phyloP scores from a whole-genome alignment of 441 rosid genomes.

The Adansonia rubrostipa region DNA sequence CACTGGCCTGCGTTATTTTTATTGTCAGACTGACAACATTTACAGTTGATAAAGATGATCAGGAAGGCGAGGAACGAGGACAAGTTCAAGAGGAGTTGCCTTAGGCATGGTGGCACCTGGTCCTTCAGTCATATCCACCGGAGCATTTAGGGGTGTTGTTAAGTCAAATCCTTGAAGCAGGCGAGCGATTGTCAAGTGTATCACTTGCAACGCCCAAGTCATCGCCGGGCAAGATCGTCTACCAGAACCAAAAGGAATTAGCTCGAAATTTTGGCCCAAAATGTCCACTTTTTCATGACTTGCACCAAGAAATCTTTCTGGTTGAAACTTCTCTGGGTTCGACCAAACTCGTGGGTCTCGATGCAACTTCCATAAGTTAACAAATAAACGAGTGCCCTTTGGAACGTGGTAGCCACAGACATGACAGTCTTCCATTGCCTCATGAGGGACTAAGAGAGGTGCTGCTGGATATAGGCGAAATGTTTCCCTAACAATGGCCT shows the following conservation, averaged over 20 bases:
- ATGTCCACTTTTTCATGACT: constrained; percentile 31
- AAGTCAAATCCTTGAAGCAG: constrained; percentile 50
- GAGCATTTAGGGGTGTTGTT: constrained; percentile 2
- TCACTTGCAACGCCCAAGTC: constrained; percentile 35
- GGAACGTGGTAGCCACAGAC: constrained; percentile 26
- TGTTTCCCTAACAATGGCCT: constrained; percentile 36
- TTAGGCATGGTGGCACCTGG: constrained; percentile 41
- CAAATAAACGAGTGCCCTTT: constrained; percentile 30
- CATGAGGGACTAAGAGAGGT: constrained; percentile 26
- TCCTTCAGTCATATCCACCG: constrained; percentile 53
- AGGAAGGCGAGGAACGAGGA: constrained; percentile 41
- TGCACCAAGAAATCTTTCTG: constrained; percentile 47
- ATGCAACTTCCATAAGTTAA: constrained; percentile 44
- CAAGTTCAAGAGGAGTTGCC: constrained; percentile 41
- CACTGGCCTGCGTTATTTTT: background rate
- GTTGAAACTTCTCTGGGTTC: constrained; percentile 36
- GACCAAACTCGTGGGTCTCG: constrained; percentile 45
- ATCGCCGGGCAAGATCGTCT: constrained; percentile 54
- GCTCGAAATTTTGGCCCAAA: constrained; percentile 38
- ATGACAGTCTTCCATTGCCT: constrained; percentile 32
- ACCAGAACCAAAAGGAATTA: constrained; percentile 50
- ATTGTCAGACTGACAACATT: background rate
- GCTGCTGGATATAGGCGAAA: constrained; percentile 35
- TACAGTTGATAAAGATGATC: constrained; percentile 12
- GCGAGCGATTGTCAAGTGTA: constrained; percentile 41